Evolutionary conservation across 805 yeast genomes (phyloP), one percentile per base, ranked within the genome.

Genomic region (Kodamaea neixiangensis): DNA sequence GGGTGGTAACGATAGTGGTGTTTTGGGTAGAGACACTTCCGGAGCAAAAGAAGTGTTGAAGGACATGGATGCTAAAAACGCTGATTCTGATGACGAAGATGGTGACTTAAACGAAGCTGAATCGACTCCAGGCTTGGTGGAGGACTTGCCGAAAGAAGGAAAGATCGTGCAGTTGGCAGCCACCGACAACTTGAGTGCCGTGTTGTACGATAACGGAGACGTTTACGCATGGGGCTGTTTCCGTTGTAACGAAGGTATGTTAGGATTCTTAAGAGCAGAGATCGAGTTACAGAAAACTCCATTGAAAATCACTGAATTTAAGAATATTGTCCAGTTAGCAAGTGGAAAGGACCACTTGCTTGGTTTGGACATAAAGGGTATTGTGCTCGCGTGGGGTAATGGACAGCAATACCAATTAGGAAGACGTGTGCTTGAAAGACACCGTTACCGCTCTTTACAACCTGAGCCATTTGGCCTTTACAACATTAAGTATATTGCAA

Each of bases 211-310:
- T 44, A 84, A 82, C 48, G 98, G 99, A 34, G 89, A 87, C 37
- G 91, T 96, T 7, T 94, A 85, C 67, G 96, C 97, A 0, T 94
- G 99, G 98, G 99, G 99, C 35, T 89, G 97, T 17, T 94, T 94
- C 73, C 86, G 94, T 71, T 85, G 91, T 65, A 89, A 89, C 60
- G 98, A 94, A 69, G 99, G 99, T 49, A 75, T 86, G 38, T 77
- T 93, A 50, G 97, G 97, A 2, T 94, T 89, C 69, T 80, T 81
- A 57, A 83, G 83, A 53, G 61, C 57, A 17, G 79, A 81, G 46
- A 78, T 82, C 35, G 68, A 76, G 54, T 69, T 83, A 44, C 98
- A 94, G 69, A 72, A 60, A 19, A 75, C 74, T 1, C 99, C 99
- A 7, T 68, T 73, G 55, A 83, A 81, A 59, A 76, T 93, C 33